These are phyloP conservation scores for Acorus calamus DNA, from an alignment of 106 monocot species.

Conservation along the genomic window DNA sequence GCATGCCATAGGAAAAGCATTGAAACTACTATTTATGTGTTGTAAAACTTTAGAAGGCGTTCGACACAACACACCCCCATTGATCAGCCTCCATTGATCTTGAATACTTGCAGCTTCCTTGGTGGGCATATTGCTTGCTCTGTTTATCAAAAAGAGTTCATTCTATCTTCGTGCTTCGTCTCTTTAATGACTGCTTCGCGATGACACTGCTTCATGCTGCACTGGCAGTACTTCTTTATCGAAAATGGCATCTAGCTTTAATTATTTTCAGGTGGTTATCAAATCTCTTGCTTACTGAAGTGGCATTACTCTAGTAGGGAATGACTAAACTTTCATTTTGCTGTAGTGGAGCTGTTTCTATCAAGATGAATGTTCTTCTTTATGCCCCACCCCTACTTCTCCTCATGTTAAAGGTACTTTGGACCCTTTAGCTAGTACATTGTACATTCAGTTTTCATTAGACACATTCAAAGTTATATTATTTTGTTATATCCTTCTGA, in stretches of 20 bases:
- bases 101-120: constrained; percentile 59
- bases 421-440: not conserved
- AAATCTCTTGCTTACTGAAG: not conserved
- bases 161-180: constrained; percentile 92
- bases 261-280: constrained; percentile 74
- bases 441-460: no score
- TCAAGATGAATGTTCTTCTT: constrained; percentile 98
- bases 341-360: constrained; percentile 81
- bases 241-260: constrained; percentile 74
- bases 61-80: no score
- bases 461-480: no score
- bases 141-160: constrained; percentile 92
- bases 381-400: constrained; percentile 85
- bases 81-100: not conserved
- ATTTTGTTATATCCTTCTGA: not conserved
- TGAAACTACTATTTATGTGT: no score
- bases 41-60: no score
- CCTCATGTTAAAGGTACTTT: constrained; percentile 84
- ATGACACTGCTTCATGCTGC: constrained; percentile 78
- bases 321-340: not conserved
- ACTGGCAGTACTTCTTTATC: constrained; percentile 46
- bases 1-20: no score
- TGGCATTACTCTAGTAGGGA: not conserved
- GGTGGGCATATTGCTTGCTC: constrained; percentile 86
- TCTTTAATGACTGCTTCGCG: constrained; percentile 97